Evolutionary conservation across 345 rosid genomes (phyloP), one percentile per base, ranked within the genome.

Genomic region (Eucalyptus pauciflora): DNA sequence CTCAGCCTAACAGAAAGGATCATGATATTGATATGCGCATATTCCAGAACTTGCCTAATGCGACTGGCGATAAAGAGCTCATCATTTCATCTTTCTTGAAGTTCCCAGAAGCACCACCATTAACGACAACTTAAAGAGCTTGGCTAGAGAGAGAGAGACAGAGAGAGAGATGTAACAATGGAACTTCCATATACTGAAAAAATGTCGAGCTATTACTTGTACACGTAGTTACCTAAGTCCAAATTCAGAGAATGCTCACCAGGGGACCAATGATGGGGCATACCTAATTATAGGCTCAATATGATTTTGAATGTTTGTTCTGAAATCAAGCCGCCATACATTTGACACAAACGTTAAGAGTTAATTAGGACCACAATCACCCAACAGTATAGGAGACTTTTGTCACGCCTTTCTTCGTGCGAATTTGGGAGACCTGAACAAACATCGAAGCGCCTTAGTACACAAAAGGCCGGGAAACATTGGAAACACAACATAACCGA

Each of bases 371-470:
- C 48, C 16, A 41, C 43, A 76, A 76, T 89, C 89, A 89, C 87
- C 91, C 92, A 89, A 95, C 92, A 1, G 91, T 92, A 90, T 97
- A 96, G 88, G 86, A 95, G 85, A 97, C 96, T 93, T 96, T 97
- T 27, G 96, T 94, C 89, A 87, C 43, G 86, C 98, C 98, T 93
- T 94, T 97, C 94, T 95, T 96, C 50, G 92, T 89, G 86, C 97
- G 95, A 48, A 96, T 92, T 87, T 95, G 97, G 89, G 95, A 90
- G 90, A 95, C 91, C 98, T 95, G 93, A 88, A 89, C 33, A 52
- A 33, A 14, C 37, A 86, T 31, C 0, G 0, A 51, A 86, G 43
- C 5, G 11, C 51, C 81, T 18, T 43, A 20, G 67, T 45, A 46
- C 17, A 64, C 46, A 87, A 27, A 58, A 58, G 41, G 45, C 62